Evolutionary conservation across 208 protist species (phyloP).

Genomic region (Acanthamoeba triangularis): DNA sequence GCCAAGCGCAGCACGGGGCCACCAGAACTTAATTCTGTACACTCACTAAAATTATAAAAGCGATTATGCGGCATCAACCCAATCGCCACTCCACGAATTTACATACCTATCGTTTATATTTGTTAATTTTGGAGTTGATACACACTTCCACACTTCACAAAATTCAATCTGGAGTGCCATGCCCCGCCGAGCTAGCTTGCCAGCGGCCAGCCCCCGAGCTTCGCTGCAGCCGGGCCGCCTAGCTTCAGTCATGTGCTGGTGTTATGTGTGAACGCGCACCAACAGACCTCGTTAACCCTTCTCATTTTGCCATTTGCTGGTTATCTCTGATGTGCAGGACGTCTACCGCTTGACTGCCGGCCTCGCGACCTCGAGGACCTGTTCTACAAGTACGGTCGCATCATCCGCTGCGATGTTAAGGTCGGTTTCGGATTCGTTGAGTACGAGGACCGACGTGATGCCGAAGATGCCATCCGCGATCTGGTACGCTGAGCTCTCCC

Average conservation of each 20-base stretch:
- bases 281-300: neutral
- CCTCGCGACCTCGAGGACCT: slow-evolving; percentile 75
- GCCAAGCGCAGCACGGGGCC: neutral
- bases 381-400: slow-evolving; percentile 75
- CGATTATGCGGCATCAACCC: neutral
- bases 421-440: slow-evolving; percentile 76
- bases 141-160: neutral
- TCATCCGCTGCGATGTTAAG: slow-evolving; percentile 73
- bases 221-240: neutral
- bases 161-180: neutral
- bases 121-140: neutral
- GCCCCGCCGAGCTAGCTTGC: neutral
- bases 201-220: neutral
- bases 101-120: neutral
- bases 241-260: neutral
- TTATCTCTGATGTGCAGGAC: neutral
- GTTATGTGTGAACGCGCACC: too few species aligned
- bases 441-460: slow-evolving; percentile 76
- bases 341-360: slow-evolving; percentile 43
- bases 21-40: neutral
- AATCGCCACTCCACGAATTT: neutral
- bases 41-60: neutral
- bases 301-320: neutral
- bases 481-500: neutral
- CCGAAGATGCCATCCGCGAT: slow-evolving; percentile 73